Evolutionary conservation across 805 yeast genomes (phyloP), one percentile per base, ranked within the genome.

Genomic region (Lachancea quebecensis): DNA sequence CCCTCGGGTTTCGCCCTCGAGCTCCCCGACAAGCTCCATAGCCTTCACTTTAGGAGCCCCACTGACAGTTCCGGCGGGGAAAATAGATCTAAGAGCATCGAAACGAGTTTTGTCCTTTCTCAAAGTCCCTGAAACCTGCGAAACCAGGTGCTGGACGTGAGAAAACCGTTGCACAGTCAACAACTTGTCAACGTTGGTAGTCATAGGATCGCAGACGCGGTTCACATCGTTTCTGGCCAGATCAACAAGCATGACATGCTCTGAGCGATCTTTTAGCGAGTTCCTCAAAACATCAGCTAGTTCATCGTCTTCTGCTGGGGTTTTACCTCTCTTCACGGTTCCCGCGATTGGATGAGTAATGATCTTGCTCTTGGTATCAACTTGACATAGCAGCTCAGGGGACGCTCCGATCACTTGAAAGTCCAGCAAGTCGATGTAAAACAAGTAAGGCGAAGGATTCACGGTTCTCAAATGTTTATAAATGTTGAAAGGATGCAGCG

Each of bases 291-390:
- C 77, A 12, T 72, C 72, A 2, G 98, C 97, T 43, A 89, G 73
- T 50, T 68, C 69, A 60, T 90, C 96, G 58, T 93, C 99, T 65
- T 93, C 98, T 57, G 88, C 95, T 18, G 81, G 71, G 9, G 98
- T 88, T 55, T 78, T 76, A 41, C 99, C 99, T 59, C 99, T 79
- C 54, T 72, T 78, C 47, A 93, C 84, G 2, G 99, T 93, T 42
- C 99, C 99, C 1, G 99, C 99, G 61, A 93, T 93, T 16, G 99
- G 99, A 65, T 93, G 98, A 2, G 97, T 93, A 42, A 91, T 74
- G 15, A 93, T 78, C 55, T 85, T 80, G 50, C 83, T 79, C 31
- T 82, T 72, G 18, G 54, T 50, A 54, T 89, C 96, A 5, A 88
- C 72, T 65, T 88, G 86, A 45, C 91, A 97, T 46, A 93, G 72